Evolutionary conservation across 2,329 filamentous ascomycete genomes (phyloP), one percentile per base, ranked within the genome.

Genomic region (Aspergillus quadricinctus): DNA sequence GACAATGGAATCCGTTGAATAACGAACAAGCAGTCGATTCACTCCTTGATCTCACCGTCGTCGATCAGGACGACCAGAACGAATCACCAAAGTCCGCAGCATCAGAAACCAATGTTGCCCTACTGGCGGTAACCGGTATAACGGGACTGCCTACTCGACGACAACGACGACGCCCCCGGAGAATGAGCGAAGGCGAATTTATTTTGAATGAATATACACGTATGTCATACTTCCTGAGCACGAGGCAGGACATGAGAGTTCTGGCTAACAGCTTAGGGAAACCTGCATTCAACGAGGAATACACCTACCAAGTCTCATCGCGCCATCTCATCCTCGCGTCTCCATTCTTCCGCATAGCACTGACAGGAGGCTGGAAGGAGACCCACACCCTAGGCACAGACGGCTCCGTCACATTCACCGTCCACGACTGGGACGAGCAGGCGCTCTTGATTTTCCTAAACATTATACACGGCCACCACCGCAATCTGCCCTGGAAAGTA

Each of bases 241-340:
- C 14, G 31, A 17, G 11, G 31, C 31, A 6, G 23, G 2, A 3
- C 23, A 23, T 23, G 23, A 23, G 23, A 23, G 3, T 23, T 23
- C 23, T 23, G 6, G 31, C 11, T 35, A 35, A 35, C 0, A 17
- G 31, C 11, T 6, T 7, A 35, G 31, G 31, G 4, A 35, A 35
- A 17, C 31, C 31, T 14, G 31, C 31, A 35, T 35, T 35, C n/a
- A 43, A 21, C 40, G n/a, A 43, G 2, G 40, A 46, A 25, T 27
- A 29, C 28, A 48, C 10, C 17, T 53, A 21, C 11, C 60, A 57
- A 45, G 61, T 63, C 3, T 63, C 61, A 28, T 57, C 55, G 0
- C 62, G 58, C n/a, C 63, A 64, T 52, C 41, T 65, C n/a, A 61
- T 52, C n/a, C 51, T 64, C 35, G 55, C 58, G 2, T 65, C 63